phyloP scores from a whole-genome alignment of 139 green algal species.

The Chlorella sp. region DNA sequence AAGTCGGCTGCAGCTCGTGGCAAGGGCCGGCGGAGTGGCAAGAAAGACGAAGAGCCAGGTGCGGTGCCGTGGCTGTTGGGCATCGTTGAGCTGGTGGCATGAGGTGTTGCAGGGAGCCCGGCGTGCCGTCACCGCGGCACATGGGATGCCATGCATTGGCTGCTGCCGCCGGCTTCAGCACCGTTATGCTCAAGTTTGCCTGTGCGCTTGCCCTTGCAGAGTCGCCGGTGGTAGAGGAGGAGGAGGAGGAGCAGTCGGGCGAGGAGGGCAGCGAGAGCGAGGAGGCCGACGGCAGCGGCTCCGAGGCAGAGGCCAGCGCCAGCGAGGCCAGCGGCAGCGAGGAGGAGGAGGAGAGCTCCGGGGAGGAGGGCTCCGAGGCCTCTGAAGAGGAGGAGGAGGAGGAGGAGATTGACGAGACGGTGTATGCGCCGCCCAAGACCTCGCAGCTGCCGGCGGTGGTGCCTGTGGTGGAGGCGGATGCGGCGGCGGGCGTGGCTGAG shows the following conservation, averaged over 20 bases:
- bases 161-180: too few species aligned
- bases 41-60: conserved; percentile 14
- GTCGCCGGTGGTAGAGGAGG: not conserved
- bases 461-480: not conserved
- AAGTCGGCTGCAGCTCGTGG: not conserved
- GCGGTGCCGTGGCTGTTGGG: not conserved
- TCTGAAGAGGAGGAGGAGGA: conserved; percentile 22
- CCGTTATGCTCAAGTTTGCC: not conserved
- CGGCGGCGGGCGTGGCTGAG: conserved; percentile 4
- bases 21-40: not conserved
- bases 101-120: too few species aligned
- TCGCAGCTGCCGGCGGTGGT: not conserved
- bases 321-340: not conserved
- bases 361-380: not conserved
- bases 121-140: not conserved
- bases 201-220: not conserved
- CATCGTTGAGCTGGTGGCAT: not conserved
- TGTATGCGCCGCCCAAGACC: conserved; percentile 12
- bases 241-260: not conserved
- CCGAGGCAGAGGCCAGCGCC: conserved; percentile 9
- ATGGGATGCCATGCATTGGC: not conserved
- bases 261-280: not conserved
- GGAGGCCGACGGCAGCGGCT: not conserved
- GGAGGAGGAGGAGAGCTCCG: not conserved
- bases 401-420: conserved; percentile 7